These are phyloP conservation scores for Xylariaceae sp. DNA, from an alignment of 2,329 filamentous ascomycete genomes.

Conservation along the genomic window DNA sequence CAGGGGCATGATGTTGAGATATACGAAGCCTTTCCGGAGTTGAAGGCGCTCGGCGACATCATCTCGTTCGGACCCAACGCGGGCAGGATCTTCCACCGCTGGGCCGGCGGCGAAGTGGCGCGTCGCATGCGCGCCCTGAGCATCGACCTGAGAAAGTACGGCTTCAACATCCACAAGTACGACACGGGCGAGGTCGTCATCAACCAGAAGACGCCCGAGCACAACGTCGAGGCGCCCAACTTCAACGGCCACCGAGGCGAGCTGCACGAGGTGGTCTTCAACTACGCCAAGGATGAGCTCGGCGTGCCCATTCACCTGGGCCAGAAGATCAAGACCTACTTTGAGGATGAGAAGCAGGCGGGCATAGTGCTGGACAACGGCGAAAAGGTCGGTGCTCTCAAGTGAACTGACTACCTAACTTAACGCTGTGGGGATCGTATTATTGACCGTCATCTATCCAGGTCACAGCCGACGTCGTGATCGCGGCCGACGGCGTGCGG, in stretches of 20 bases:
- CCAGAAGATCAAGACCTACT: conserved; percentile 43
- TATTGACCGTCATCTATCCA: conserved; percentile 8
- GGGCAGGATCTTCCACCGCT: conserved; percentile 53
- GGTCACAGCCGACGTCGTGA: conserved; percentile 41
- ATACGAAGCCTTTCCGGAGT: conserved; percentile 49
- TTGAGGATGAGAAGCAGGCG: conserved; percentile 42
- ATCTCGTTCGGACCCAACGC: conserved; percentile 55
- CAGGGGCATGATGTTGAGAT: conserved; percentile 53
- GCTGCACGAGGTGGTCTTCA: conserved; percentile 51
- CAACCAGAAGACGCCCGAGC: conserved; percentile 41
- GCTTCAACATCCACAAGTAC: conserved; percentile 56
- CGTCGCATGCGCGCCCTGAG: conserved; percentile 39
- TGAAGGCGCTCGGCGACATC: conserved; percentile 54
- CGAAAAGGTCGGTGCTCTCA: conserved; percentile 27
- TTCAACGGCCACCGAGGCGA: conserved; percentile 56
- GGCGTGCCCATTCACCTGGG: conserved; percentile 49
- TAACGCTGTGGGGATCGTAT: too few species aligned
- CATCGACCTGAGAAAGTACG: conserved; percentile 44
- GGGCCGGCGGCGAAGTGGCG: conserved; percentile 42
- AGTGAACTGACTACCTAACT: neutral
- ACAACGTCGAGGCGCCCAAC: conserved; percentile 40
- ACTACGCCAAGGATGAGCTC: conserved; percentile 47
- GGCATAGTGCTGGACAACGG: conserved; percentile 44
- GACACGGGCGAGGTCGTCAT: conserved; percentile 52
- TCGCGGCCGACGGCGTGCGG: conserved; percentile 48